Conservation (phyloP, 1,284 basidiomycete species). For the Takashimella tepidaria region DNA sequence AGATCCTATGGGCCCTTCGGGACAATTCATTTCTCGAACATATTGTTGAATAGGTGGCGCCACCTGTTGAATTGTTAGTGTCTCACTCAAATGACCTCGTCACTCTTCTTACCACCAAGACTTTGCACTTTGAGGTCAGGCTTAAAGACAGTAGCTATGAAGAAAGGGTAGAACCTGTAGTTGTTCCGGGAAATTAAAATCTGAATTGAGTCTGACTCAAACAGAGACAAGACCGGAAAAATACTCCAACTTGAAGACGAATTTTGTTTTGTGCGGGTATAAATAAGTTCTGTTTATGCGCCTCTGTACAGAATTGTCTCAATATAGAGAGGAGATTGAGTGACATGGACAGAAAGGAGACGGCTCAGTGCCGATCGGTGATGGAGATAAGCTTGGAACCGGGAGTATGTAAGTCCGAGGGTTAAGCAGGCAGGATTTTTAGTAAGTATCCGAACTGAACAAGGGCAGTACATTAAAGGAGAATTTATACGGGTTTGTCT, state of each 20-base stretch:
- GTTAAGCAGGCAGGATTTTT: too few relatives aligned
- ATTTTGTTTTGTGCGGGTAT: background rate
- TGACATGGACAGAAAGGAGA: background rate
- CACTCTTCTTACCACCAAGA: too few relatives aligned
- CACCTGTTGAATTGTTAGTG: background rate
- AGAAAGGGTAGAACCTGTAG: too few relatives aligned
- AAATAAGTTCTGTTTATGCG: background rate
- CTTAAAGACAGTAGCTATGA: too few relatives aligned
- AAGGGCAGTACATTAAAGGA: too few relatives aligned
- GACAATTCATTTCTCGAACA: too few relatives aligned
- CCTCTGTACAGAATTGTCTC: background rate
- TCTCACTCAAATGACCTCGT: too few relatives aligned
- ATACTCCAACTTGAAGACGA: background rate
- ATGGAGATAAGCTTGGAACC: background rate
- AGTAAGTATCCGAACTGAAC: too few relatives aligned
- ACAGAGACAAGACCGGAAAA: background rate
- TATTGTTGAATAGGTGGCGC: background rate
- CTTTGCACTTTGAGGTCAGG: too few relatives aligned
- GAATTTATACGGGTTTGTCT: too few relatives aligned
- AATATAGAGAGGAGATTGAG: background rate
- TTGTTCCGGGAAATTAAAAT: background rate
- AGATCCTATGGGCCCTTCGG: too few relatives aligned
- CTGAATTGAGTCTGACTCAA: background rate
- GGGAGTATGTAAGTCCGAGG: background rate
- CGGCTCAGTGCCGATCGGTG: background rate